These are phyloP conservation scores for Canavalia ensiformis DNA, from an alignment of 306 rosid species.

Conservation along the genomic window DNA sequence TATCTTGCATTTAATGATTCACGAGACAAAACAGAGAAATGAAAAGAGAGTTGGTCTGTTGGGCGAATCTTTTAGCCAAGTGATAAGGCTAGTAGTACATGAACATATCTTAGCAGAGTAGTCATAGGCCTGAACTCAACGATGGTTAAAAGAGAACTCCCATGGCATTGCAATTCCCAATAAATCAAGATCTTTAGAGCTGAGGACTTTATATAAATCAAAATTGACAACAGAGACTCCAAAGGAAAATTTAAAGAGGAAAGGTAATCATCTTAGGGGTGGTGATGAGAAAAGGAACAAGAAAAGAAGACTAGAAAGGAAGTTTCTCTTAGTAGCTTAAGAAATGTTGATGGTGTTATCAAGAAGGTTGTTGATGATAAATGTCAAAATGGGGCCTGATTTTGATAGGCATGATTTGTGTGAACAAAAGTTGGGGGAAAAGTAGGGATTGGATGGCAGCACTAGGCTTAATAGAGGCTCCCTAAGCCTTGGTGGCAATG, in stretches of 20 bases:
- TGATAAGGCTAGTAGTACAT: too few species aligned
- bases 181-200: conserved; percentile 82
- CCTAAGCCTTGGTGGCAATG: conserved; percentile 58
- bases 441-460: conserved; percentile 54
- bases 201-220: conserved; percentile 70
- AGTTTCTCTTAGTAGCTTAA: conserved; percentile 70
- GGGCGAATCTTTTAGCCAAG: too few species aligned
- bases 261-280: conserved; percentile 48
- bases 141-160: conserved; percentile 48
- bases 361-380: conserved; percentile 60
- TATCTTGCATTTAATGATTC: too few species aligned
- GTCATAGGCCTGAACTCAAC: too few species aligned
- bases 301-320: conserved; percentile 66
- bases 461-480: conserved; percentile 53
- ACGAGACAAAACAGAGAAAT: too few species aligned
- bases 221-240: conserved; percentile 48
- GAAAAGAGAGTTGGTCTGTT: too few species aligned
- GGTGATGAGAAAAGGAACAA: conserved; percentile 53
- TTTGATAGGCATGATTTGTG: conserved; percentile 56
- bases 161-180: conserved; percentile 65
- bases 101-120: too few species aligned
- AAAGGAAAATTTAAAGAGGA: conserved; percentile 63
- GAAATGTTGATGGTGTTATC: conserved; percentile 58
- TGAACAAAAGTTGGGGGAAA: conserved; percentile 50
- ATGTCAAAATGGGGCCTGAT: conserved; percentile 46